Conservation (phyloP, 805 yeast genomes). For the Metahyphopichia silvanorum region DNA sequence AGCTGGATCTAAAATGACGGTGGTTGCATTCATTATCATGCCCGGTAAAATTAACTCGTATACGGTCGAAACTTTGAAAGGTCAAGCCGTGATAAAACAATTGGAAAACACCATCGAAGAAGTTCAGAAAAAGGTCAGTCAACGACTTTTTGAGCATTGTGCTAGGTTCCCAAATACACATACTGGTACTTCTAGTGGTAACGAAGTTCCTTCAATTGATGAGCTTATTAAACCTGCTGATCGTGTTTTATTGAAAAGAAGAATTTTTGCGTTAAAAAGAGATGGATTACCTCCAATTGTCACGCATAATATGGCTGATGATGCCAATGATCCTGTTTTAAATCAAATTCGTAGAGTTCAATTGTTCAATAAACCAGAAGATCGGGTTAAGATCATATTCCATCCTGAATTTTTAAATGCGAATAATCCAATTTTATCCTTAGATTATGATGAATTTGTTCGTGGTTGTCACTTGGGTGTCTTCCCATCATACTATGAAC, state of each 20-base stretch:
- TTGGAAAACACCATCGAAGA: slow-evolving; percentile 85
- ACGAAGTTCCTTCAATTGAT: slow-evolving; percentile 74
- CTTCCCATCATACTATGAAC: slow-evolving; percentile 97
- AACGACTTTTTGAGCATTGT: slow-evolving; percentile 86
- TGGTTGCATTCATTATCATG: slow-evolving; percentile 97
- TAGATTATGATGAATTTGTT: slow-evolving; percentile 96
- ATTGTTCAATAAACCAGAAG: slow-evolving; percentile 83
- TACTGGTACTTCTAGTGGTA: slow-evolving; percentile 40
- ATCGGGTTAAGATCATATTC: slow-evolving; percentile 91
- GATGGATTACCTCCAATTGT: slow-evolving; percentile 91
- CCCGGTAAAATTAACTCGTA: slow-evolving; percentile 93
- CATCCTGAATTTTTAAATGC: slow-evolving; percentile 97
- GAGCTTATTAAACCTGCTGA: slow-evolving; percentile 85
- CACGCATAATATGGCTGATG: slow-evolving; percentile 95
- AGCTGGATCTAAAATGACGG: slow-evolving; percentile 81
- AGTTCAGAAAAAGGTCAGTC: slow-evolving; percentile 82
- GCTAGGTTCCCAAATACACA: slow-evolving; percentile 58
- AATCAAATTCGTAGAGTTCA: slow-evolving; percentile 90
- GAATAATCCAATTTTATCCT: slow-evolving; percentile 86
- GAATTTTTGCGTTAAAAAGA: slow-evolving; percentile 89
- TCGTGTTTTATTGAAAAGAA: slow-evolving; percentile 81
- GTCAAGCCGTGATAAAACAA: slow-evolving; percentile 93
- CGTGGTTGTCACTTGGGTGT: slow-evolving; percentile 98
- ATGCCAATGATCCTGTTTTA: slow-evolving; percentile 84
- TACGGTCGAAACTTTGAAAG: slow-evolving; percentile 92